Evolutionary conservation across 2,329 filamentous ascomycete genomes (phyloP), one percentile per base, ranked within the genome.

Genomic region (Colletotrichum falcatum): DNA sequence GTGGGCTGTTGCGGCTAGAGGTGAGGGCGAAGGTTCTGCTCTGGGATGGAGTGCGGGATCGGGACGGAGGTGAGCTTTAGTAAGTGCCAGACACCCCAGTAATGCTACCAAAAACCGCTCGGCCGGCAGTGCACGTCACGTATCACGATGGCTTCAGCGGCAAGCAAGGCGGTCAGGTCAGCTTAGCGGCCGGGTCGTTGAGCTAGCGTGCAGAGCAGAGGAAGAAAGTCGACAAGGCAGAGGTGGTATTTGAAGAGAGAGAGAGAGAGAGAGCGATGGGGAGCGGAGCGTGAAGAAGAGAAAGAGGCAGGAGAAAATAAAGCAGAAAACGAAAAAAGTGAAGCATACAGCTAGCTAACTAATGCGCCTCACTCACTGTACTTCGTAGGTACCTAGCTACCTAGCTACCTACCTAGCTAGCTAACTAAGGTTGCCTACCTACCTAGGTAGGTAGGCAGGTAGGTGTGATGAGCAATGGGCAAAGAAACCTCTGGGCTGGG

Each of bases 31-130:
- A 53, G 59, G 53, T 35, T 67, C 51, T 51, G 60, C 37, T 39
- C 33, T 61, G 53, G 44, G 16, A 64, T 35, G n/a, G 53, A 28
- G 46, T 70, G 67, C 49, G 61, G 63, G 64, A 33, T 62, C 56
- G 49, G 64, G 58, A 58, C 44, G 23, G 56, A 68, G 65, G 51
- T 60, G 64, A 48, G 64, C 59, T 71, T 71, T 68, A 68, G 68
- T 71, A 68, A 71, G 68, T 59, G 39, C 64, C 65, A 68, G 37
- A 63, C 28, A 71, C 68, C 68, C 68, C 39, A 68, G 68, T 53
- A 68, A 63, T 71, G 48, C 53, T 48, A 70, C 55, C 51, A 61
- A 66, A 39, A 53, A 71, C 56, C 48, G 55, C 51, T 68, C 68
- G 59, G 37, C 65, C 65, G 65, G 30, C 65, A 63, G 68, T 53